Evolutionary conservation across 2,329 filamentous ascomycete genomes (phyloP), one percentile per base, ranked within the genome.

Genomic region (Scleromitrula shiraiana): DNA sequence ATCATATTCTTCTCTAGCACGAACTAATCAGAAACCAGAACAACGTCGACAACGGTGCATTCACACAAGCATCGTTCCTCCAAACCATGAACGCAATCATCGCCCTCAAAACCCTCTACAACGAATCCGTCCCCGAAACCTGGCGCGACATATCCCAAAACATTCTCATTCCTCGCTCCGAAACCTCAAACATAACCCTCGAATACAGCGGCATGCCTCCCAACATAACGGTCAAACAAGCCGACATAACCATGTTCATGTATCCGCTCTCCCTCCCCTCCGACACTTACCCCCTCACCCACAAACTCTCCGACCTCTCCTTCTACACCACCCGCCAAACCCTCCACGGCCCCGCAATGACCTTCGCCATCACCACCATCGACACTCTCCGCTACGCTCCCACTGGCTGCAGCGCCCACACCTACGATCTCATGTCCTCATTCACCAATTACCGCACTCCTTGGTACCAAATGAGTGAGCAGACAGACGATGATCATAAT

Each of bases 391-490:
- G 77, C 45, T 71, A 85, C n/a, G 80, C 78, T 1, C 74, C 75
- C 0, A 82, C 79, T 1, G 82, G 83, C 4, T 87, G 83, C 62
- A 77, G 81, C 0, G 75, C 78, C 2, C 85, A 78, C 59, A 85
- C 82, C 0, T 85, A 85, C 58, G 72, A 77, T 6, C 71, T 83
- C 24, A 78, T 82, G 51, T 76, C 78, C 0, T 78, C 72, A 30
- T 69, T 76, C 29, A 81, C 82, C 0, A 85, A 87, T 56, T 67
- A 74, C 2, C 73, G 83, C 8, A 76, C 73, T 0, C 83, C 83
- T 0, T 87, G 81, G 73, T 85, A 77, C 64, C 80, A 85, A 54
- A 79, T 83, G 59, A 84, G 80, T 0, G 83, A 87, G 58, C 82
- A 86, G 59, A 67, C 82, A 40, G 63, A 78, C 24, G 83, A 87